These are phyloP conservation scores for Dioscorea alata DNA, from an alignment of 106 monocot species.

Conservation along the genomic window DNA sequence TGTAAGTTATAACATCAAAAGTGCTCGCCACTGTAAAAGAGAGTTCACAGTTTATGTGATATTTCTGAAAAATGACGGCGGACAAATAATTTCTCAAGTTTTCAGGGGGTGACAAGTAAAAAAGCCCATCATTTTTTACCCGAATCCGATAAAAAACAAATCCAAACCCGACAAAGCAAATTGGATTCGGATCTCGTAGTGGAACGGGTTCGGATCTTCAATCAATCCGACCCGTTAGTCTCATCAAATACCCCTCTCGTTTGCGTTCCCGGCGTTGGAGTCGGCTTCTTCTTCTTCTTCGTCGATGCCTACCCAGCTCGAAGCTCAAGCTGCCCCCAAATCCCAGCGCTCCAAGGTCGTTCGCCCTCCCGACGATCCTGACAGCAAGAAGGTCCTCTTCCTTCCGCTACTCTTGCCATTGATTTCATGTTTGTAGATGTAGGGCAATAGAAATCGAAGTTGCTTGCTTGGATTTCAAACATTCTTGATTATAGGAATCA, in stretches of 20 bases:
- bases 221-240: background rate
- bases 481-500: background rate
- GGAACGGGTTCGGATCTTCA: background rate
- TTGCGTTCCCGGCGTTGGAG: background rate
- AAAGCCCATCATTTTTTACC: too few species aligned
- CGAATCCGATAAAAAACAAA: too few species aligned
- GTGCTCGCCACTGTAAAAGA: too few species aligned
- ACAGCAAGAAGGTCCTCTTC: slow-evolving; percentile 35
- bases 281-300: background rate
- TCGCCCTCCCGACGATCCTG: slow-evolving; percentile 41
- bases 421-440: background rate
- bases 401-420: background rate
- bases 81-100: too few species aligned
- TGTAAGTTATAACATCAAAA: too few species aligned
- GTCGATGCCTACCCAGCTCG: slow-evolving; percentile 20
- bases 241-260: background rate
- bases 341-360: slow-evolving; percentile 36
- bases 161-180: too few species aligned
- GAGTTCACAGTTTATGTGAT: too few species aligned
- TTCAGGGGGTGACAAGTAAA: too few species aligned
- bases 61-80: too few species aligned
- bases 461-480: background rate
- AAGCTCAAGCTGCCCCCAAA: slow-evolving; percentile 23
- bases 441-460: background rate
- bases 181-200: too few species aligned